phyloP scores from a whole-genome alignment of 108 stramenopile species.

The Nitzschia inconspicua region DNA sequence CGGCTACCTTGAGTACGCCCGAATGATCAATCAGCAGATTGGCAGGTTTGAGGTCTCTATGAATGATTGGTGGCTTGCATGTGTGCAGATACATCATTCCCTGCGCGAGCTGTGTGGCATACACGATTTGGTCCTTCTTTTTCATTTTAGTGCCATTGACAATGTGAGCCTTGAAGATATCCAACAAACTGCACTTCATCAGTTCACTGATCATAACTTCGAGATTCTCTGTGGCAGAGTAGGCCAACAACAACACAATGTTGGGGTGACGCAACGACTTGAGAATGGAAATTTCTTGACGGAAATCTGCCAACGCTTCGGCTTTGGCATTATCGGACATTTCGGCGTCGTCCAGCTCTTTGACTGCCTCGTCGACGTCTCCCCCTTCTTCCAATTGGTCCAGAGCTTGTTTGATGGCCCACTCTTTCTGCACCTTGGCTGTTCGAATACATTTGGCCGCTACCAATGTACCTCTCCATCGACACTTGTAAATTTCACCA shows the following conservation, averaged over 20 bases:
- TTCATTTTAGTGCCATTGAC: conserved; percentile 67
- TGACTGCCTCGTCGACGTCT: conserved; percentile 43
- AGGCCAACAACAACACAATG: conserved; percentile 78
- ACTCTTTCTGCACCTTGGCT: conserved; percentile 74
- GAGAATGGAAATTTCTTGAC: conserved; percentile 69
- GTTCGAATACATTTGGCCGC: conserved; percentile 86
- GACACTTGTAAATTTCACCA: conserved; percentile 84
- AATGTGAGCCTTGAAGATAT: conserved; percentile 74
- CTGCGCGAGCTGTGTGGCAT: conserved; percentile 78
- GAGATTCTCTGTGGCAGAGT: conserved; percentile 67
- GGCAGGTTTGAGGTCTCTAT: conserved; percentile 88
- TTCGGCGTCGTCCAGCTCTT: conserved; percentile 31
- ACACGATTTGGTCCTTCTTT: conserved; percentile 60
- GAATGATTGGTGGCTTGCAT: conserved; percentile 84
- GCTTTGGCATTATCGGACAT: conserved; percentile 47
- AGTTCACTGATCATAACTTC: conserved; percentile 88
- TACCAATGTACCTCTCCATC: conserved; percentile 81
- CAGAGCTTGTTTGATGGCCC: conserved; percentile 56
- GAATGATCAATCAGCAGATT: conserved; percentile 85
- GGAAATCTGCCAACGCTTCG: conserved; percentile 76
- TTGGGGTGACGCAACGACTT: conserved; percentile 80
- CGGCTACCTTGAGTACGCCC: conserved; percentile 90
- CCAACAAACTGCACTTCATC: conserved; percentile 76
- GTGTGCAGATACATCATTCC: conserved; percentile 93
- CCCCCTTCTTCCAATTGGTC: conserved; percentile 26